Base-by-base conservation (phyloP, 768 basidiomycete genomes). In the Sporobolomyces roseus region DNA sequence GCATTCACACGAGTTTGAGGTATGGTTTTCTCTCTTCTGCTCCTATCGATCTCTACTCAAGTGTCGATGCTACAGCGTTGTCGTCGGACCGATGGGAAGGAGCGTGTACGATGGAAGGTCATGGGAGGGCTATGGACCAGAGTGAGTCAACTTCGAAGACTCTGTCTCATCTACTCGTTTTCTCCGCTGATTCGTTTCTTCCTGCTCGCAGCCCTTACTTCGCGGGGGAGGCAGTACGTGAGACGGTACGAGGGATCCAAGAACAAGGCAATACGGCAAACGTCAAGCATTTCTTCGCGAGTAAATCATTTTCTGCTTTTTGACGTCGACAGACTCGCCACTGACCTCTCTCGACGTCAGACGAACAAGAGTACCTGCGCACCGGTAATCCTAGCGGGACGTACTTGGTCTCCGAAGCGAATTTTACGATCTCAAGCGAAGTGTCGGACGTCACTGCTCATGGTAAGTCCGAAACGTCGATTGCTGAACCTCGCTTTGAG, bases 1-100 rank as follows among this genome's bases (percentile, higher is more conserved):
- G 93, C 29, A 86, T 91, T 60, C 84, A 96, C 74, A 80, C 48
- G 23, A 13, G 12, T 21, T 9, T 7, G 8, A 8, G 23, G 21
- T 23, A 10, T 7, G n/a, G n/a, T 21, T 27, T 27, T 23, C 13
- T 23, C n/a, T 23, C 9, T 23, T 21, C 21, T 49, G 48, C 48
- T 23, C 21, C 25, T 10, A 23, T 21, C n/a, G 8, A 8, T 21
- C 19, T 10, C 19, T 49, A 13, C 7, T 27, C 13, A 8, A 49
- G 48, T 93, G 4, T 29, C 51, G 10, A 55, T 58, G 19, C n/a
- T n/a, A n/a, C n/a, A 6, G 48, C 33, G 45, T 66, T 32, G 54
- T 64, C 29, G 56, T 41, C 27, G 54, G 66, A n/a, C 53, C 62
- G 14, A 38, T 64, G 38, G 55, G 46, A 3, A 36, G 53, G 29